Conservation (phyloP, 768 basidiomycete genomes). For the Tylopilus sp. region DNA sequence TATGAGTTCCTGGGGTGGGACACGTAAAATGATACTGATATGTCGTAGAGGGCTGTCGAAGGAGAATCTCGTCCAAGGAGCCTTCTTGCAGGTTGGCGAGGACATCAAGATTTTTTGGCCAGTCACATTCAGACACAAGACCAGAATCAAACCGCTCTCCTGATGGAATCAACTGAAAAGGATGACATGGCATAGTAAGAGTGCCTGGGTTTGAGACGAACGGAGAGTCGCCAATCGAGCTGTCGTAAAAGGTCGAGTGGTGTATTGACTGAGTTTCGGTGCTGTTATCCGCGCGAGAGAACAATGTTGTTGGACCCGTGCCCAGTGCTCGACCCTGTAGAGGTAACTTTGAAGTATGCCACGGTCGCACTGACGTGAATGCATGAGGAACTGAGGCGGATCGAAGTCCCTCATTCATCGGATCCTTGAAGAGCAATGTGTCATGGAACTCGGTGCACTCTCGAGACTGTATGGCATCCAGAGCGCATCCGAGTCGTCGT, state of each 20-base stretch:
- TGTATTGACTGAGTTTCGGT: slow-evolving; percentile 16
- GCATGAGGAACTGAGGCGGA: slow-evolving; percentile 8
- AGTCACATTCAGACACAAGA: slow-evolving; percentile 14
- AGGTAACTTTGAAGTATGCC: slow-evolving; percentile 30
- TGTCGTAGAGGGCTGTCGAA: slow-evolving; percentile 5
- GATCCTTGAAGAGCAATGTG: slow-evolving; percentile 12
- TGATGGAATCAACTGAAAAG: slow-evolving; percentile 20
- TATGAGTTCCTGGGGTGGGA: slow-evolving; percentile 4
- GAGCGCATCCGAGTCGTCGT: slow-evolving; percentile 9
- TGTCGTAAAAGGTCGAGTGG: slow-evolving; percentile 14
- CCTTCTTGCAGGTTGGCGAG: slow-evolving; percentile 4
- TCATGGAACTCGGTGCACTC: slow-evolving; percentile 13
- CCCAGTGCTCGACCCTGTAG: slow-evolving; percentile 19
- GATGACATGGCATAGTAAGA: slow-evolving; percentile 25
- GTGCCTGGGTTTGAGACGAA: slow-evolving; percentile 29
- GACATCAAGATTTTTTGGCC: slow-evolving; percentile 15
- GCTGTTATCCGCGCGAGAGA: slow-evolving; percentile 10
- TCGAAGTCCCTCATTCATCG: slow-evolving; percentile 10
- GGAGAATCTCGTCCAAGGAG: slow-evolving; percentile 7
- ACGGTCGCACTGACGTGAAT: slow-evolving; percentile 29
- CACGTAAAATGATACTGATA: slow-evolving; percentile 5
- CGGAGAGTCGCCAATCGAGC: slow-evolving; percentile 7
- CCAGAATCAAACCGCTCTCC: slow-evolving; percentile 11
- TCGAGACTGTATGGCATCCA: neutral
- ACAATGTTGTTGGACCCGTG: slow-evolving; percentile 11